phyloP scores from a whole-genome alignment of 768 basidiomycete species.

The Rhodosporidiobolus sp. region DNA sequence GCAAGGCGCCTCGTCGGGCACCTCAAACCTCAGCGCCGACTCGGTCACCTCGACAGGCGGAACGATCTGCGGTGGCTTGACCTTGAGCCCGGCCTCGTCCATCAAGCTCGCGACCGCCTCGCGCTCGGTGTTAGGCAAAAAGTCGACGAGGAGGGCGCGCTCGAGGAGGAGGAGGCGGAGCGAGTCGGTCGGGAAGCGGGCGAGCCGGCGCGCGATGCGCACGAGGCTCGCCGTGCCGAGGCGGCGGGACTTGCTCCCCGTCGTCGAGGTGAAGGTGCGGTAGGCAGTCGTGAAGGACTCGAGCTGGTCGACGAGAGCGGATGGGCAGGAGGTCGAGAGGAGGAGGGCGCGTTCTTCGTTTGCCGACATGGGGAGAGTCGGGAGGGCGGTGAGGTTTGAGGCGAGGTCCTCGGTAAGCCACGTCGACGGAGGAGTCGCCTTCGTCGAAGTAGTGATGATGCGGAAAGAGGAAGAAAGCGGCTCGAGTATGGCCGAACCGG shows the following conservation, averaged over 20 bases:
- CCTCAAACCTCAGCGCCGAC: slow-evolving; percentile 6
- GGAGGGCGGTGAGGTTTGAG: slow-evolving; percentile 22
- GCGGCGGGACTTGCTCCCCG: slow-evolving; percentile 20
- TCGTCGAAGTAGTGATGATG: slow-evolving; percentile 29
- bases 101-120: slow-evolving; percentile 7
- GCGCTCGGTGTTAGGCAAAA: slow-evolving; percentile 28
- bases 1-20: background rate
- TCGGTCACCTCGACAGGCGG: slow-evolving; percentile 7
- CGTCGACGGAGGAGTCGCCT: slow-evolving; percentile 15
- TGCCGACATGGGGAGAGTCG: slow-evolving; percentile 17
- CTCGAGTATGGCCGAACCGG: slow-evolving; percentile 3
- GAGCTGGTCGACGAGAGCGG: slow-evolving; percentile 15
- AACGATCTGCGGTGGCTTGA: background rate
- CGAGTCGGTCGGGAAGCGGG: slow-evolving; percentile 8
- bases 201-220: slow-evolving; percentile 24
- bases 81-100: background rate
- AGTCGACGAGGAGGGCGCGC: slow-evolving; percentile 22
- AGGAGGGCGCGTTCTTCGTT: slow-evolving; percentile 28
- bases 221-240: slow-evolving; percentile 27
- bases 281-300: slow-evolving; percentile 23
- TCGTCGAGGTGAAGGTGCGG: background rate
- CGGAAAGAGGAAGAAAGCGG: slow-evolving; percentile 27
- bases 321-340: slow-evolving; percentile 21
- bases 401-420: slow-evolving; percentile 36
- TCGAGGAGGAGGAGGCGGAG: slow-evolving; percentile 18